Evolutionary conservation across 208 protist species (phyloP), one percentile per base, ranked within the genome.

Genomic region (Borovskyia barvae): DNA sequence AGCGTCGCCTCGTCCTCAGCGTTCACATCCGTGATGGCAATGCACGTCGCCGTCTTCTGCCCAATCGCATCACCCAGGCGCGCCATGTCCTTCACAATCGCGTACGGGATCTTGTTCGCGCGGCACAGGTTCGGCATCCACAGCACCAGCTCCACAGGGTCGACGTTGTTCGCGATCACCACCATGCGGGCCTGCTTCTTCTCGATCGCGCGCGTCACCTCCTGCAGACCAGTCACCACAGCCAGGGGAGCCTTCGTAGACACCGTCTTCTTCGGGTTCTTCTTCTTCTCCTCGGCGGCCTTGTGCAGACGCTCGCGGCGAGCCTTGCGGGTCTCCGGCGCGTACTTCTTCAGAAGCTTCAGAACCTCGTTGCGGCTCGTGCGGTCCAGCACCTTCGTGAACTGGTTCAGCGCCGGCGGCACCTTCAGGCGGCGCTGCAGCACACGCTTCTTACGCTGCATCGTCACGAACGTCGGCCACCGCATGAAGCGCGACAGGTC

Each of bases 81-180:
- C 17, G 98, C 79, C 95, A 99, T 99, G 70, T 94, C 85, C 90
- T 99, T 99, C 68, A 99, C 98, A 69, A 99, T 99, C 75, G 91
- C 97, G 89, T 99, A 99, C 40, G 99, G 98, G 51, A 99, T 90
- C 53, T 99, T 97, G 78, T 98, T 95, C 76, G 99, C 98, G 57
- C 93, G 84, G 94, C 98, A 99, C 19, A 99, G 95, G 55, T 98
- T 91, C 46, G 99, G 99, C 41, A 99, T 87, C 95, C 95, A 99
- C 24, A 99, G 51, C 53, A 99, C 98, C 17, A 99, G 75, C 87
- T 99, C 99, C 63, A 99, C 92, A 55, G 99, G 99, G 75, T 99
- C 98, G 64, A 99, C 98, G 85, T 99, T 99, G 90, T 99, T 96
- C 41, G 99, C 98, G 63, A 99, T 99, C 55, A 99, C 85, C 56